Evolutionary conservation across 345 rosid genomes (phyloP), one percentile per base, ranked within the genome.

Genomic region (Ceriops tagal): DNA sequence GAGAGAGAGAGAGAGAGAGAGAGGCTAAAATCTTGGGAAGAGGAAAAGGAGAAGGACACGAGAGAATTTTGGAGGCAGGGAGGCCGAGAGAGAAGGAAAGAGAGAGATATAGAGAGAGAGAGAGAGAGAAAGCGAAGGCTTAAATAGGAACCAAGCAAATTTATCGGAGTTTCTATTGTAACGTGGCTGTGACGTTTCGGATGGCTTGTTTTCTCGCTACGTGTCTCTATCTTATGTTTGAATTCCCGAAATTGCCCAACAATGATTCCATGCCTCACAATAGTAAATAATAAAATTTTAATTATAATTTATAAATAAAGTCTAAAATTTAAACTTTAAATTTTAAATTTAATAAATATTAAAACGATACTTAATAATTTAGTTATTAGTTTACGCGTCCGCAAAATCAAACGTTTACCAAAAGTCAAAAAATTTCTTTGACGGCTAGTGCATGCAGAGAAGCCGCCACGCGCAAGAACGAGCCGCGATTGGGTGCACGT

Each of bases 151-250:
- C 43, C 51, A 58, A 37, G 61, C 77, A 15, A 10, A 32, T 57
- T 3, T 62, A 71, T 73, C 71, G 77, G 76, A 68, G 43, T 74
- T 64, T n/a, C 43, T 49, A 66, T 56, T 10, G 13, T 3, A 5
- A 73, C 47, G 61, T 62, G 58, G 66, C 46, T 26, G 31, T 77
- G 83, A 77, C 80, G 79, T 67, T 52, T 72, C 65, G 20, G 4
- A 35, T n/a, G 22, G 2, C 27, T 52, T 51, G 2, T 11, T 20
- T 15, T 24, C 39, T 60, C 30, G 82, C 73, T 83, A 83, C 75
- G 77, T 71, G 73, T 71, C n/a, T 46, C 24, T 67, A 53, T 10
- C 49, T 3, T 19, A n/a, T 32, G 10, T 8, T 27, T 26, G 31
- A 26, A 71, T 58, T 65, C 53, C 68, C 69, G 30, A 39, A 58